Evolutionary conservation across 108 stramenopile species (phyloP).

Genomic region (Cylindrotheca fusiformis): DNA sequence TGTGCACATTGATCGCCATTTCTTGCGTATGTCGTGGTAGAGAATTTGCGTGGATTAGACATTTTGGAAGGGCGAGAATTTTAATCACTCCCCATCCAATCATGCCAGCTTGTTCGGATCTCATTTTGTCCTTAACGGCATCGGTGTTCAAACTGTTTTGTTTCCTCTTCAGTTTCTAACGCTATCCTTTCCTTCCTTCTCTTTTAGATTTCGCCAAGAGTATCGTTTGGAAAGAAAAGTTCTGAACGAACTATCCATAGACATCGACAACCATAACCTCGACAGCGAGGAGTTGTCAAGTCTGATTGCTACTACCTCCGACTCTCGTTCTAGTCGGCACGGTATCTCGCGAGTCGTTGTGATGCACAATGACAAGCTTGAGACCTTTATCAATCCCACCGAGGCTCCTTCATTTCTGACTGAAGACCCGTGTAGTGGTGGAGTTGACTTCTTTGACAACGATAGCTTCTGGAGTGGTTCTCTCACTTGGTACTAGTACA

Average conservation of each 20-base stretch:
- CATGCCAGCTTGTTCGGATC: too few relatives aligned
- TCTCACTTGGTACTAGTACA: slow-evolving; percentile 82
- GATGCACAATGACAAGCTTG: slow-evolving; percentile 71
- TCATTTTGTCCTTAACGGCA: too few relatives aligned
- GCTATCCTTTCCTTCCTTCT: slow-evolving; percentile 7
- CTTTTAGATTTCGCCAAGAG: slow-evolving; percentile 66
- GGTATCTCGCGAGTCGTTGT: slow-evolving; percentile 81
- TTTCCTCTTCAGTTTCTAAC: slow-evolving; percentile 1
- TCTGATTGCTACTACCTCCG: slow-evolving; percentile 23
- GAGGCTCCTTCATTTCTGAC: slow-evolving; percentile 14
- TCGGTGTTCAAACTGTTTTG: too few relatives aligned
- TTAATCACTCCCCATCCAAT: too few relatives aligned
- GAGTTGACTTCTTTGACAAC: slow-evolving; percentile 89
- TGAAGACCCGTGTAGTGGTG: slow-evolving; percentile 24
- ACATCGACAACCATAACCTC: slow-evolving; percentile 27
- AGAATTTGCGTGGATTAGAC: slow-evolving; percentile 16
- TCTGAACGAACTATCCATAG: slow-evolving; percentile 42
- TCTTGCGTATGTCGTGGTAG: slow-evolving; percentile 14
- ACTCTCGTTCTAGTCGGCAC: slow-evolving; percentile 33
- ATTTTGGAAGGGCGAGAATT: background rate
- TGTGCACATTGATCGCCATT: slow-evolving; percentile 9
- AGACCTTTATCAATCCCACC: slow-evolving; percentile 61
- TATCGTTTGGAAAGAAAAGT: slow-evolving; percentile 76
- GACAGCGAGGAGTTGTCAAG: slow-evolving; percentile 31
- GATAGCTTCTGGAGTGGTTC: slow-evolving; percentile 90